Evolutionary conservation across 306 rosid genomes (phyloP), one percentile per base, ranked within the genome.

Genomic region (Adenanthera pavonina): DNA sequence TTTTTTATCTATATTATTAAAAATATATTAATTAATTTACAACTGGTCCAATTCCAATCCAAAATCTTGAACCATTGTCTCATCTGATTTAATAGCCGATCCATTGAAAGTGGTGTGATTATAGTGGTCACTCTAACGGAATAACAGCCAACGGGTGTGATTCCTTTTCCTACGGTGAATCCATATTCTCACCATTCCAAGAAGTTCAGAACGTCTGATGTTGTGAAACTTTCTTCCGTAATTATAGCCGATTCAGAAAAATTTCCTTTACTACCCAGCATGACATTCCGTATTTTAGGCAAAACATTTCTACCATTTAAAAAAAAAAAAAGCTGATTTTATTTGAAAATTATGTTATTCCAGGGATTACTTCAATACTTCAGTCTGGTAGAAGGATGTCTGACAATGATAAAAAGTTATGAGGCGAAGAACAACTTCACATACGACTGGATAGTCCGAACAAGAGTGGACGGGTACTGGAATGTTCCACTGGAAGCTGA

Each of bases 381-480:
- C 76, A 75, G 88, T 46, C 89, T 95, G 1, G 98, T 95, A 3
- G 97, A 95, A 82, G 98, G 97, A 14, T 95, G 98, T 78, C 59
- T 91, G 3, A 80, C 78, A 0, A 83, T 92, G 88, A 90, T 95
- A 82, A 85, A 78, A 57, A 77, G 79, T 4, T 73, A 92, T 80
- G 91, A 95, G 41, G 34, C 8, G 16, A 77, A 46, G 41, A 87
- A 90, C 70, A 85, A 91, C 12, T 89, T 95, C 83, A 89, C 79
- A 0, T 95, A 95, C 85, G 92, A 95, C 17, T 95, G 98, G 98
- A 80, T 95, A 56, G 81, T 95, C 78, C 87, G 98, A 74, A 95
- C 98, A n/a, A 88, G 98, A 51, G 98, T 95, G 0, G 98, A 95
- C 41, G 97, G 93, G 1, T 95, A 84, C 78, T 95, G 98, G 98